Conservation (phyloP, 2,329 filamentous ascomycete species). For the Phialophora expanda region DNA sequence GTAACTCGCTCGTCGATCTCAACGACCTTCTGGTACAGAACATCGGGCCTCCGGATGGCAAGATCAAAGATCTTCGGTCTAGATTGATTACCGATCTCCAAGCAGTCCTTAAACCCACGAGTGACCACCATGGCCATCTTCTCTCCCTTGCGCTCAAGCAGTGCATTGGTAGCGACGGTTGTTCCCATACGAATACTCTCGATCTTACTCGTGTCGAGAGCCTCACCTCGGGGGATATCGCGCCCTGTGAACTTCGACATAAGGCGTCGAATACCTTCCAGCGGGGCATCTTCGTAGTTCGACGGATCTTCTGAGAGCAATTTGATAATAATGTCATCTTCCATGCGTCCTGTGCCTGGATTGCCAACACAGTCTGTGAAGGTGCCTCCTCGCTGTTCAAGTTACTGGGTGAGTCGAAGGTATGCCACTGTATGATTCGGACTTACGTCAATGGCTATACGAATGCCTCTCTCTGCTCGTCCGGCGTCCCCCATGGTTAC, state of each 20-base stretch:
- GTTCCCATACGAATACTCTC: slow-evolving; percentile 96
- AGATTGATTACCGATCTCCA: slow-evolving; percentile 88
- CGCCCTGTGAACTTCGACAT: slow-evolving; percentile 75
- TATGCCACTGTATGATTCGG: slow-evolving; percentile 5
- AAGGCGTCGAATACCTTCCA: slow-evolving; percentile 87
- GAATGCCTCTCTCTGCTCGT: slow-evolving; percentile 41
- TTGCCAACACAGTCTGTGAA: slow-evolving; percentile 94
- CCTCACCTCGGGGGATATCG: slow-evolving; percentile 78
- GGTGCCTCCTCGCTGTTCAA: slow-evolving; percentile 73
- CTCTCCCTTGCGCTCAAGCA: slow-evolving; percentile 89
- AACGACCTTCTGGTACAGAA: slow-evolving; percentile 82
- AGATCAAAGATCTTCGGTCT: slow-evolving; percentile 90
- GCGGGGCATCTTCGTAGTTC: slow-evolving; percentile 88
- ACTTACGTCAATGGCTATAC: slow-evolving; percentile 48
- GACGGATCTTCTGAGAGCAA: slow-evolving; percentile 86
- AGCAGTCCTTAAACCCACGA: slow-evolving; percentile 83
- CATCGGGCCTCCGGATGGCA: slow-evolving; percentile 83
- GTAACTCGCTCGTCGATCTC: slow-evolving; percentile 92
- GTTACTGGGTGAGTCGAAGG: slow-evolving; percentile 21
- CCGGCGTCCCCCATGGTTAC: slow-evolving; percentile 37
- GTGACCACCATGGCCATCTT: slow-evolving; percentile 86
- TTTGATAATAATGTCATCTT: slow-evolving; percentile 82
- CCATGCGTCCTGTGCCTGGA: slow-evolving; percentile 68
- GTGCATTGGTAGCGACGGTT: slow-evolving; percentile 89
- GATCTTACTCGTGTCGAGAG: slow-evolving; percentile 80